Conservation (phyloP, 768 basidiomycete genomes). For the Termitomyces heimii region DNA sequence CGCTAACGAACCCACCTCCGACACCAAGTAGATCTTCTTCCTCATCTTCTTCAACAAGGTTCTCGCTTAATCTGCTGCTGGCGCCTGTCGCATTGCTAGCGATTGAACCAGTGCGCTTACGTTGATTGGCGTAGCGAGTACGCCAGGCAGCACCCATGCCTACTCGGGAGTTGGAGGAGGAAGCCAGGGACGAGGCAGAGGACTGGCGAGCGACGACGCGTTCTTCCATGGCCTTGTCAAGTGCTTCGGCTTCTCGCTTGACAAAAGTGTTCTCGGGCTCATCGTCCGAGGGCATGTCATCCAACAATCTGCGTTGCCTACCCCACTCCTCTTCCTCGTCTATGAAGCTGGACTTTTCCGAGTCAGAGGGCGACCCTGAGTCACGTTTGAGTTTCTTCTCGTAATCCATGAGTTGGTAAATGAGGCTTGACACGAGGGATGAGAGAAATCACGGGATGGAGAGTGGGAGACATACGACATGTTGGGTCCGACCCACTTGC, state of each 20-base stretch:
- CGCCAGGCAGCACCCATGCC: constrained; percentile 66
- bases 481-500: constrained; percentile 84
- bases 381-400: constrained; percentile 64
- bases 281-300: constrained; percentile 46
- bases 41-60: constrained; percentile 80
- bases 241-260: constrained; percentile 73
- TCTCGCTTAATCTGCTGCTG: constrained; percentile 73
- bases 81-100: constrained; percentile 64
- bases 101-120: constrained; percentile 69
- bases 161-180: constrained; percentile 47
- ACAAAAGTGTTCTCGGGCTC: constrained; percentile 52
- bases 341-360: constrained; percentile 49
- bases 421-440: constrained; percentile 49
- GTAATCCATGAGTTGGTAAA: constrained; percentile 91
- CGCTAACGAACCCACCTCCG: constrained; percentile 54
- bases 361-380: constrained; percentile 41
- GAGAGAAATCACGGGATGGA: constrained; percentile 10
- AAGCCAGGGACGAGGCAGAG: constrained; percentile 59
- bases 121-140: constrained; percentile 48
- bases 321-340: constrained; percentile 82
- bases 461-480: constrained; percentile 67
- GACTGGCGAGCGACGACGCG: constrained; percentile 70
- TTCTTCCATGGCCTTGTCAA: constrained; percentile 87
- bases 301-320: constrained; percentile 56
- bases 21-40: constrained; percentile 66